Percentiles rank a stretch among this genome's conserved stretches.
Evolutionary conservation across 768 basidiomycete species (phyloP).

Genomic region (Boletus edulis): DNA sequence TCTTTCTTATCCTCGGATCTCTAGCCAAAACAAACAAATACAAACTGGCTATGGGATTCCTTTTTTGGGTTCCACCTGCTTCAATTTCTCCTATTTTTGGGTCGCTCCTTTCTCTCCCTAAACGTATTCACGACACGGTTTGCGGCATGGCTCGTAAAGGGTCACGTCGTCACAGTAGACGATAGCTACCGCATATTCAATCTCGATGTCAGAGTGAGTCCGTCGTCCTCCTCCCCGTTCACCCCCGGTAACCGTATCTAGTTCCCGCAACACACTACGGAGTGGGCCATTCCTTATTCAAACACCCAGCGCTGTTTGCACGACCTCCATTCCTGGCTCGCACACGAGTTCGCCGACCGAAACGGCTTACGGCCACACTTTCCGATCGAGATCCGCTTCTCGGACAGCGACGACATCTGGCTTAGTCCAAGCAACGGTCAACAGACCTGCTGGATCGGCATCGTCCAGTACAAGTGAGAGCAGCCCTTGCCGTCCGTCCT

Average conservation of each 20-base stretch:
- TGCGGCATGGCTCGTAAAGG: constrained; percentile 64
- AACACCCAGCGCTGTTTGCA: constrained; percentile 63
- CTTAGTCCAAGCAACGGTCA: constrained; percentile 83
- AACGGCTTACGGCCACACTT: constrained; percentile 86
- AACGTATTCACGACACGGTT: constrained; percentile 65
- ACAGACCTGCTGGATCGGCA: constrained; percentile 91
- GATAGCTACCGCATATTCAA: constrained; percentile 87
- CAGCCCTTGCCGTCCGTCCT: background rate
- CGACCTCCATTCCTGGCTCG: constrained; percentile 71
- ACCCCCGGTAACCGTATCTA: background rate
- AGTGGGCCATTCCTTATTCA: constrained; percentile 86
- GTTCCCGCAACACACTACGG: constrained; percentile 93
- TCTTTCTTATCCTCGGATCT: constrained; percentile 1
- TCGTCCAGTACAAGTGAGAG: constrained; percentile 92
- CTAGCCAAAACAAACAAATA: constrained; percentile 51
- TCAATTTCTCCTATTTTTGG: constrained; percentile 80
- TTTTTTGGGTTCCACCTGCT: constrained; percentile 78
- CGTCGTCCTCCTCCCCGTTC: background rate
- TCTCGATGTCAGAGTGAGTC: constrained; percentile 83
- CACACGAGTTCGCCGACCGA: constrained; percentile 60
- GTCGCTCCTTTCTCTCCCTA: constrained; percentile 58
- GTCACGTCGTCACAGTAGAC: constrained; percentile 60
- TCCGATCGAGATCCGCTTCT: constrained; percentile 89
- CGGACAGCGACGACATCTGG: constrained; percentile 89
- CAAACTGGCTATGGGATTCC: constrained; percentile 66